Base-by-base conservation (phyloP, 352 stramenopile genomes). In the Peronospora farinosa region DNA sequence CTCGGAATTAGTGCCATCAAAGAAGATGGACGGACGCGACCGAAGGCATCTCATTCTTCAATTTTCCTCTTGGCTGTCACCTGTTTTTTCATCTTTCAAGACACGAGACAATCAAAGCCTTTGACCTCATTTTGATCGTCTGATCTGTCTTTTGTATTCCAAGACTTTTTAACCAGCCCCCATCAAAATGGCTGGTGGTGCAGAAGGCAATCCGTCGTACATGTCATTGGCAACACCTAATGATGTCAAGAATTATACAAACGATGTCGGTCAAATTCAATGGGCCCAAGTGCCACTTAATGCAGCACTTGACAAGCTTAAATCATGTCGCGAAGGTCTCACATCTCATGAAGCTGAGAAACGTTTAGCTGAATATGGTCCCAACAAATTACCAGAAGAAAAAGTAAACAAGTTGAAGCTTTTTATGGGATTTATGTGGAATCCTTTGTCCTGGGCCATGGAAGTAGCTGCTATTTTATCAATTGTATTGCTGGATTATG, bases 361-460 rank as follows among this genome's bases (percentile, higher is more conserved):
- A 59, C 78, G 78, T 52, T 61, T 90, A 35, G 65, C 68, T 45
- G 71, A 88, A 62, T 86, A 88, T 46, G 82, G 82, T 13, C 75
- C 79, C 0, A 92, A 92, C 75, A 84, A 87, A 64, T 70, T 92
- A 5, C 81, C 81, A 10, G 76, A 88, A 48, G 70, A 82, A 51
- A 78, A 84, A 63, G 55, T 84, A 5, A 88, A 88, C 72, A 86
- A 88, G 68, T 54, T 88, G 39, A 77, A 74, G 59, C 57, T 87
- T 17, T 92, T 92, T 52, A 35, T 88, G 38, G 51, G 71, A 40
- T 89, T 89, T 52, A 85, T 88, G 74, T 88, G 78, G 78, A 88
- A 90, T 65, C 81, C 78, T 40, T 61, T 92, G 36, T 89, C 78
- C 54, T 88, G 75, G 76, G 76, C 79, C 54, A 92, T 92, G 78